phyloP scores from a whole-genome alignment of 345 rosid species.

The Dipteronia sinensis region DNA sequence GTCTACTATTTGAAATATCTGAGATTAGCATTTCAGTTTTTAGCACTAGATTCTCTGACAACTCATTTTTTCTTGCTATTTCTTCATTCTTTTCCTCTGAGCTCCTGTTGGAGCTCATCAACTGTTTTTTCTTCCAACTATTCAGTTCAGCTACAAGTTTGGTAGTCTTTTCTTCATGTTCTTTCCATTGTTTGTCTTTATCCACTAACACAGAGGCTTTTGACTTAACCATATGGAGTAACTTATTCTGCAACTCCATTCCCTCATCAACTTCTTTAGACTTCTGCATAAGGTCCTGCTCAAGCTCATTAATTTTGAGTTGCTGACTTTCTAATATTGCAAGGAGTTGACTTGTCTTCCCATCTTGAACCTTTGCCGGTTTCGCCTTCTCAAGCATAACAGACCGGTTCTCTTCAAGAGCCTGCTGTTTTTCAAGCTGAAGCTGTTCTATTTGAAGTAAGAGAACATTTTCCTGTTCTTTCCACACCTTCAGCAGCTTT shows the following conservation, averaged over 20 bases:
- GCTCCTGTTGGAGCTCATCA: slow-evolving; percentile 44
- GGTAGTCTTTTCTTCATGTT: slow-evolving; percentile 37
- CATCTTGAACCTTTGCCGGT: slow-evolving; percentile 30
- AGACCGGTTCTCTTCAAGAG: slow-evolving; percentile 38
- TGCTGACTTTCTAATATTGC: slow-evolving; percentile 29
- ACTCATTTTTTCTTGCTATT: slow-evolving; percentile 37
- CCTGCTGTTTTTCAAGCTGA: slow-evolving; percentile 46
- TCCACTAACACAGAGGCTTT: slow-evolving; percentile 30
- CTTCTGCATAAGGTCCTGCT: slow-evolving; percentile 41
- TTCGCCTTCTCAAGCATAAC: slow-evolving; percentile 50
- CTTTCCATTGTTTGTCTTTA: slow-evolving; percentile 34
- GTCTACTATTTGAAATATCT: slow-evolving; percentile 32
- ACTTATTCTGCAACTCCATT: slow-evolving; percentile 40
- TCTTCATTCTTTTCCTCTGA: slow-evolving; percentile 34
- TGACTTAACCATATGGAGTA: slow-evolving; percentile 45
- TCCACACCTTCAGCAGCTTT: slow-evolving; percentile 60
- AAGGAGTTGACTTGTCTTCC: slow-evolving; percentile 23
- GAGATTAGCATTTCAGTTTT: slow-evolving; percentile 34
- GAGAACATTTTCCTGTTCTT: slow-evolving; percentile 51
- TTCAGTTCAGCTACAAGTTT: slow-evolving; percentile 48
- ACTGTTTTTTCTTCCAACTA: slow-evolving; percentile 39
- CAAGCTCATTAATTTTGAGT: slow-evolving; percentile 34
- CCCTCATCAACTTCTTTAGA: slow-evolving; percentile 50
- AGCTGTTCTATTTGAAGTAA: slow-evolving; percentile 52
- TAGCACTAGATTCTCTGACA: slow-evolving; percentile 35